Base-by-base conservation (phyloP, 2,329 filamentous ascomycete genomes). In the Pseudovirgaria hyperparasitica region DNA sequence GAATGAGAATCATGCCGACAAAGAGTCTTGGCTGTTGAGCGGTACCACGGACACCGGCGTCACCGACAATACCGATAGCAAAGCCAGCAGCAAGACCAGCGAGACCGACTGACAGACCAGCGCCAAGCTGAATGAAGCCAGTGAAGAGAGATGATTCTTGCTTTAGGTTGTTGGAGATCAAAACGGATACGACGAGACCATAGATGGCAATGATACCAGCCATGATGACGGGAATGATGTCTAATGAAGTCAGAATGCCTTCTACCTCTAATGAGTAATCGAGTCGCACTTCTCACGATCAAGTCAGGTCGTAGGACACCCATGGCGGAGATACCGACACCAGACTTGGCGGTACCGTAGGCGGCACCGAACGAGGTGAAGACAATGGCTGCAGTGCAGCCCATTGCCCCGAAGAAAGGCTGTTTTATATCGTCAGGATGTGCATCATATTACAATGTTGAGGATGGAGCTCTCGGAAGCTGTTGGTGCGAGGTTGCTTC, bases 191-290 rank as follows among this genome's bases (percentile, higher is more conserved):
- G 49, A 66, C 62, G 29, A 66, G 55, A 41, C 62, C 62, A 56
- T 66, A 98, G 61, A 98, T 96, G 80, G 84, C 90, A 64, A 98
- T 96, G 63, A 98, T 98, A 96, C 90, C 90, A 70, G 90, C 90
- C 90, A 98, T 98, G 76, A 98, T 93, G 63, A 96, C 90, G 57
- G 90, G 90, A 41, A 96, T 87, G 60, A 96, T 94, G 72, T 94
- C 87, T 96, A 43, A 7, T 25, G 20, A 25, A n/a, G 30, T 33
- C 36, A 38, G 39, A 25, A 26, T 29, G 16, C 16, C 22, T 21
- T 22, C 15, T 42, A 30, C 32, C 34, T 8, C 13, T 35, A 20
- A 40, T 30, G 38, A 22, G 19, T 8, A 14, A 22, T 29, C 23
- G 23, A 22, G n/a, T 63, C 85, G 52, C 78, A 96, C 90, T 96